Percentiles rank a stretch among this genome's conserved stretches.
phyloP scores from a whole-genome alignment of 371 early-diverging fungal genomes.

The Lichtheimia hyalospora region DNA sequence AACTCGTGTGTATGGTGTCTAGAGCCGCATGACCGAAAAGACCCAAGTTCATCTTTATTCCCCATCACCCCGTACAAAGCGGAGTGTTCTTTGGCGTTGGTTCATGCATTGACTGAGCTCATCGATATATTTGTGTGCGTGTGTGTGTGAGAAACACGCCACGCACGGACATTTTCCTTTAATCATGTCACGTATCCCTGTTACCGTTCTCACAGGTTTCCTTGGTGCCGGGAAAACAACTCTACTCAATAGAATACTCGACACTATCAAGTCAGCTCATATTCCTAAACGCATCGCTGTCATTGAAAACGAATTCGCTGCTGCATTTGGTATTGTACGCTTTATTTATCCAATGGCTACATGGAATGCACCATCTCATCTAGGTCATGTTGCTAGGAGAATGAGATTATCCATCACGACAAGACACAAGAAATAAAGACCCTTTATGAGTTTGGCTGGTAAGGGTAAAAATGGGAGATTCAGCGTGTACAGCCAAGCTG shows the following conservation, averaged over 20 bases:
- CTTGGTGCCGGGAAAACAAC: slow-evolving; percentile 37
- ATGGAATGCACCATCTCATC: too few species aligned
- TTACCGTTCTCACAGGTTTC: slow-evolving; percentile 32
- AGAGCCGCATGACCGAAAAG: too few species aligned
- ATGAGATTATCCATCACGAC: slow-evolving; percentile 31
- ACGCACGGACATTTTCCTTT: background rate
- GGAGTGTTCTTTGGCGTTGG: too few species aligned
- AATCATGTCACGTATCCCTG: slow-evolving; percentile 14
- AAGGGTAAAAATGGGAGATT: background rate
- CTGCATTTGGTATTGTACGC: slow-evolving; percentile 36
- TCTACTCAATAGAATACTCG: slow-evolving; percentile 32
- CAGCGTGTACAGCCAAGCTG: background rate
- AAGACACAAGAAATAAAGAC: slow-evolving; percentile 27
- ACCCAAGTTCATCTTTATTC: too few species aligned
- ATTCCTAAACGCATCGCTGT: slow-evolving; percentile 32
- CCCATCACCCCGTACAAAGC: too few species aligned
- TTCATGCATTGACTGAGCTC: too few species aligned
- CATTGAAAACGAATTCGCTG: slow-evolving; percentile 45
- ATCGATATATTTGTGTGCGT: too few species aligned
- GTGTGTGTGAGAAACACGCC: too few species aligned
- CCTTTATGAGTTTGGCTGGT: slow-evolving; percentile 42
- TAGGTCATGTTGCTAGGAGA: slow-evolving; percentile 13
- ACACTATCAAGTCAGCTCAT: slow-evolving; percentile 10
- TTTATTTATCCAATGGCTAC: too few species aligned
- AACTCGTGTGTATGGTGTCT: too few species aligned